Base-by-base conservation (phyloP, 2,329 filamentous ascomycete species). In the Fusarium austroafricanum region DNA sequence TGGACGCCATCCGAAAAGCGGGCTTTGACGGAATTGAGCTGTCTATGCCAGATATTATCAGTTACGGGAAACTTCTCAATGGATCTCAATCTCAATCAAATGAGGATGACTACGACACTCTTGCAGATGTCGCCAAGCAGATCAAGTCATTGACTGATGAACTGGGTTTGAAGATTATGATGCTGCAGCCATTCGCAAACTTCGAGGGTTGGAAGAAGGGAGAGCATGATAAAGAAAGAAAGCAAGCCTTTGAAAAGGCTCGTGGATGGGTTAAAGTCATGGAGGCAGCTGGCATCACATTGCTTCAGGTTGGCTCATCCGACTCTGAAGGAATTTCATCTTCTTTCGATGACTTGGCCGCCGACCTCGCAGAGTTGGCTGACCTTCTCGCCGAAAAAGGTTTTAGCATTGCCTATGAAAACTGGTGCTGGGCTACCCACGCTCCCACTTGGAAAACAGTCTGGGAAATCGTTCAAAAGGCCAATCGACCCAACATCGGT, bases 401-500 rank as follows among this genome's bases (percentile, higher is more conserved):
- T 0, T 86, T 88, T 74, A 83, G 86, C 9, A 79, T 94, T 18
- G 90, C 91, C 0, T 94, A 94, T 70, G 91, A 94, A 78, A 93
- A 94, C 74, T 94, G 91, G 90, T 93, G 91, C 78, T 94, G 91
- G 92, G 89, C 89, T 0, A 92, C 90, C 0, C 86, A 88, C 47
- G 89, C 90, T 0, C 86, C 89, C 0, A 83, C 80, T 2, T 95
- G 91, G 92, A 86, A 84, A 66, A 83, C 89, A 47, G 89, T 89
- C 1, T 94, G 90, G 90, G 79, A 86, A 3, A 89, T 94, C 14
- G 89, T 92, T 6, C 73, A 85, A 65, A 82, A 82, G 43, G 89
- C 89, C 3, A 79, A 92, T 67, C 79, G 88, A 4, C 81, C 83
- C 0, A 94, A 94, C 63, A 81, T 93, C 12, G 91, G 92, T 0